These are phyloP conservation scores for Sherardia arvensis DNA, from an alignment of 257 asterid species.

Conservation along the genomic window DNA sequence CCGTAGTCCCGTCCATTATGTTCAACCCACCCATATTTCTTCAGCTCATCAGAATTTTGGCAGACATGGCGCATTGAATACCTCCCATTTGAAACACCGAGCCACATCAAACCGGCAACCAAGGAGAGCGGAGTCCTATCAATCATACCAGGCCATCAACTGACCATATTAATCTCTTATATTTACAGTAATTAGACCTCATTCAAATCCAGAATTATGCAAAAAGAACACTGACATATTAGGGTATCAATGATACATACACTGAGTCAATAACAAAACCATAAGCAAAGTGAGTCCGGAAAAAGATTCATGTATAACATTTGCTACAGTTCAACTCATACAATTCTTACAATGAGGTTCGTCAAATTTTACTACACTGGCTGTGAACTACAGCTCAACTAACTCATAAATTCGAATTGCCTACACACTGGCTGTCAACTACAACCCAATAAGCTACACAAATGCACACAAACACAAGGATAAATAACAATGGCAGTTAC, in stretches of 20 bases:
- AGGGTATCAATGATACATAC: too few species aligned
- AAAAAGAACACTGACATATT: too few species aligned
- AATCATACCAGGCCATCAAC: conserved; percentile 10
- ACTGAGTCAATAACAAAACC: too few species aligned
- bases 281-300: too few species aligned
- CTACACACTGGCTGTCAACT: background rate
- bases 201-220: background rate
- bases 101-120: conserved; percentile 96
- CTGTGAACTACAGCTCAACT: too few species aligned
- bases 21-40: conserved; percentile 82
- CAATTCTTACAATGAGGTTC: too few species aligned
- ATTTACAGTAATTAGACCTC: too few species aligned
- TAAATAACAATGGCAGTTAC: background rate
- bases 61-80: conserved; percentile 84
- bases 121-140: conserved; percentile 84
- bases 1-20: conserved; percentile 97
- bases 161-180: background rate
- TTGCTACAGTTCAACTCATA: background rate
- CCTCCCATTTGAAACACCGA: conserved; percentile 79
- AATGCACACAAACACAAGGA: background rate
- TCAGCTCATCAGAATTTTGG: conserved; percentile 81
- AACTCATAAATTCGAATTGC: too few species aligned
- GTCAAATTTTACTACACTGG: too few species aligned
- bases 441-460: background rate
- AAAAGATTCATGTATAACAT: background rate